phyloP scores from a whole-genome alignment of 371 early-diverging fungal genomes.

The Gilbertella persicaria region DNA sequence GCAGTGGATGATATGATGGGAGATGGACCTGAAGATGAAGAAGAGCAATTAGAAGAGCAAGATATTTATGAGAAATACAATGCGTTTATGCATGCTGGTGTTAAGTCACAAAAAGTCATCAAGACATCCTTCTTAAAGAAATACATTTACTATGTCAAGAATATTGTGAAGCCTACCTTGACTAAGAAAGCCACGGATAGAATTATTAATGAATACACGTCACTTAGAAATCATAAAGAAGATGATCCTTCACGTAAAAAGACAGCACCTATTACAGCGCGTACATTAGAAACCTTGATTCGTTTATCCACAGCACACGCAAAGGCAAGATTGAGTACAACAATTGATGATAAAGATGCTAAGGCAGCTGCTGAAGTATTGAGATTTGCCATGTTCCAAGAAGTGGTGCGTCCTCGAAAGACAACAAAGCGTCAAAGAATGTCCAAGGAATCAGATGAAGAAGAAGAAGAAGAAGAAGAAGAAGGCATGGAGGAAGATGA shows the following conservation, averaged over 20 bases:
- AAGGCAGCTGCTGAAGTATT: slow-evolving; percentile 84
- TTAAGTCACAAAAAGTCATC: slow-evolving; percentile 52
- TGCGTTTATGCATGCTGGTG: slow-evolving; percentile 65
- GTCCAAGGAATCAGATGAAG: slow-evolving; percentile 3
- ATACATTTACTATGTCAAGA: slow-evolving; percentile 85
- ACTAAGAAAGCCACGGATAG: slow-evolving; percentile 75
- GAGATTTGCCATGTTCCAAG: slow-evolving; percentile 92
- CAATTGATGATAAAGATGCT: slow-evolving; percentile 88
- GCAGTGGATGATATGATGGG: slow-evolving; percentile 56
- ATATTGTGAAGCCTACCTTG: slow-evolving; percentile 69
- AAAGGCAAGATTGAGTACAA: slow-evolving; percentile 86
- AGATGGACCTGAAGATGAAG: slow-evolving; percentile 51
- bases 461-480: slow-evolving; percentile 30
- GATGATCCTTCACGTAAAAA: slow-evolving; percentile 57
- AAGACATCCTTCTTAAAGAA: slow-evolving; percentile 81
- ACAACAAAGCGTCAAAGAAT: slow-evolving; percentile 50
- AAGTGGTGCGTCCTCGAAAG: slow-evolving; percentile 64
- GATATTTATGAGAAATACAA: slow-evolving; percentile 85
- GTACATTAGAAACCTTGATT: slow-evolving; percentile 99
- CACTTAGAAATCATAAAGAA: slow-evolving; percentile 68
- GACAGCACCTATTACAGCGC: slow-evolving; percentile 93
- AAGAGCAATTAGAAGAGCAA: slow-evolving; percentile 47
- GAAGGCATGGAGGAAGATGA: slow-evolving; percentile 17
- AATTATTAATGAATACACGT: slow-evolving; percentile 80
- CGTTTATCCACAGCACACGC: slow-evolving; percentile 99